Percentiles rank a stretch among this genome's conserved stretches.
Conservation (phyloP, 768 basidiomycete species). For the Suillus plorans region DNA sequence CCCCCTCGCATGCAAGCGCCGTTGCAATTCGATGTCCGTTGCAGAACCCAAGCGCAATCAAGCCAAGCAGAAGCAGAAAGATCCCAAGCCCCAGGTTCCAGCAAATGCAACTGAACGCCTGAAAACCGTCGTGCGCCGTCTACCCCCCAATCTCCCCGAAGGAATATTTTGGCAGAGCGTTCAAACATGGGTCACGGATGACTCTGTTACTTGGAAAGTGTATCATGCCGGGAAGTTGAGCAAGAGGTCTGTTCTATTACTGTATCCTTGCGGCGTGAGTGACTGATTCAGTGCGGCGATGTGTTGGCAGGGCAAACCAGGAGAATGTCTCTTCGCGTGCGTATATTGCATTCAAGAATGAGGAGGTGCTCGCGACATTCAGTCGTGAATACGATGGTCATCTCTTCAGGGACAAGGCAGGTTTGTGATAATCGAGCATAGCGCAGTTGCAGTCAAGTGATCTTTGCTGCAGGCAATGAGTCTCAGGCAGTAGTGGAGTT, state of each 20-base stretch:
- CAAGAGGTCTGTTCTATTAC: slow-evolving; percentile 51
- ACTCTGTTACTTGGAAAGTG: slow-evolving; percentile 64
- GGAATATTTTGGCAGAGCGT: slow-evolving; percentile 94
- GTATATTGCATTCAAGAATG: slow-evolving; percentile 85
- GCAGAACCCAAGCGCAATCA: slow-evolving; percentile 18
- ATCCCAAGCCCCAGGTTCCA: slow-evolving; percentile 28
- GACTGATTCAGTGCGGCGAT: not conserved
- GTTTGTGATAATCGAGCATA: slow-evolving; percentile 41
- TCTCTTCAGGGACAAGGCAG: slow-evolving; percentile 86
- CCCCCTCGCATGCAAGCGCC: not conserved
- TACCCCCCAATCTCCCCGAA: slow-evolving; percentile 92
- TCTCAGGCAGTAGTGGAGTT: slow-evolving; percentile 90
- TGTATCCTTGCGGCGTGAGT: not conserved
- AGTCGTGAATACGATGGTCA: slow-evolving; percentile 90
- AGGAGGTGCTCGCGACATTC: slow-evolving; percentile 70
- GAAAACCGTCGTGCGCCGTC: slow-evolving; percentile 84
- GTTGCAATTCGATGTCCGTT: slow-evolving; percentile 18
- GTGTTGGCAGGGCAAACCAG: slow-evolving; percentile 61
- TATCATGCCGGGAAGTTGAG: slow-evolving; percentile 69
- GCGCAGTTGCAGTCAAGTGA: not conserved
- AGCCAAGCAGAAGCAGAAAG: slow-evolving; percentile 32
- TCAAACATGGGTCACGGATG: slow-evolving; percentile 76
- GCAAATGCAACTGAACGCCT: slow-evolving; percentile 52
- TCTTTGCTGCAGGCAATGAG: slow-evolving; percentile 65
- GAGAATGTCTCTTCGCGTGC: slow-evolving; percentile 87